Percentiles rank a stretch among this genome's conserved stretches.
Evolutionary conservation across 1,139 yeast species (phyloP).

Genomic region (Kluyveromyces sp.): DNA sequence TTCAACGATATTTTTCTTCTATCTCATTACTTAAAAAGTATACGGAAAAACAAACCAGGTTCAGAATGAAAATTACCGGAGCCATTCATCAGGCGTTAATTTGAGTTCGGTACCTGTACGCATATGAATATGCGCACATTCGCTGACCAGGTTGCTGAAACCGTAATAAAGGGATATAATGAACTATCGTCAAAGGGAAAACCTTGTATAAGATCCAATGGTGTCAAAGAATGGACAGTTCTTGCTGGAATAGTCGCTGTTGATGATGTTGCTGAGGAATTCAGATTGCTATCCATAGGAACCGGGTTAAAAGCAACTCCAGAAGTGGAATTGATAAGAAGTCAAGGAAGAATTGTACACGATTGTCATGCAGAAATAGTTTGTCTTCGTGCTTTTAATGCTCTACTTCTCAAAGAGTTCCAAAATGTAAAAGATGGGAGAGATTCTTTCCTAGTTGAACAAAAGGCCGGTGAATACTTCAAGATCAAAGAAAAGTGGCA

Average conservation of each 20-base stretch:
- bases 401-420: conserved; percentile 18
- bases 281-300: conserved; percentile 45
- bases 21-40: too few species aligned
- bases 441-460: conserved; percentile 1
- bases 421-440: conserved; percentile 14
- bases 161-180: conserved; percentile 30
- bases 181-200: conserved; percentile 41
- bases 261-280: conserved; percentile 12
- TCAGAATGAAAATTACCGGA: too few species aligned
- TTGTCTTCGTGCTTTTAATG: conserved; percentile 60
- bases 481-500: conserved; percentile 32
- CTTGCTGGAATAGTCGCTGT: conserved; percentile 64
- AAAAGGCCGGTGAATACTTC: conserved; percentile 14
- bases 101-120: background rate
- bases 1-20: too few species aligned
- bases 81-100: too few species aligned
- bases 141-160: conserved; percentile 27
- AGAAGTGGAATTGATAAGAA: conserved; percentile 34
- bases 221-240: conserved; percentile 74
- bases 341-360: conserved; percentile 60
- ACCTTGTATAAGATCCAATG: conserved; percentile 55
- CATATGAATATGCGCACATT: conserved; percentile 3
- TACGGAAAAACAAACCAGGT: too few species aligned
- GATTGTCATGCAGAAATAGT: conserved; percentile 88
- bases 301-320: conserved; percentile 85